These are phyloP conservation scores for Asterella californica DNA, from an alignment of 225 moss, liverwort and hornwort genomes.

Conservation along the genomic window DNA sequence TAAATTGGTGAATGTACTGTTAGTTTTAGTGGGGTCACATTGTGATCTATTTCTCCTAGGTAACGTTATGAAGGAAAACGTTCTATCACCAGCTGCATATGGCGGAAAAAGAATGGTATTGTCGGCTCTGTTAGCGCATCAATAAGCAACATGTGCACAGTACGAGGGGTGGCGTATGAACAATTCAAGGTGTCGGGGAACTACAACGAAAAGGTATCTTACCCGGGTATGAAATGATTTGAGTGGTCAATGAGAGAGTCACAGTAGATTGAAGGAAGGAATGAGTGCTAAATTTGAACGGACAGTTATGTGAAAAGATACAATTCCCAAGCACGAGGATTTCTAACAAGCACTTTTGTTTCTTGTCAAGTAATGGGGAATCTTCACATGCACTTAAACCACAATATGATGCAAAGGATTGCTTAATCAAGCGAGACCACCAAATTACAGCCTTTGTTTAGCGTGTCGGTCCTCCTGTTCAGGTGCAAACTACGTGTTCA, in stretches of 20 bases:
- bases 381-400: background rate
- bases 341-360: background rate
- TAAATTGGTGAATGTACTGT: no score
- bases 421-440: no score
- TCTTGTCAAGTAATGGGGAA: background rate
- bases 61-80: no score
- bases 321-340: background rate
- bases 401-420: no score
- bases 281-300: background rate
- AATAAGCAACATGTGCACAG: background rate
- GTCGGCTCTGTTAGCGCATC: background rate
- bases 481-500: no score
- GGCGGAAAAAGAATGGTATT: background rate
- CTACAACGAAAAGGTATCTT: background rate
- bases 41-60: no score
- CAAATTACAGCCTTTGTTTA: no score
- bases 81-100: no score
- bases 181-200: conserved; percentile 3
- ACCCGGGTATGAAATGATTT: background rate
- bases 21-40: no score
- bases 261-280: background rate
- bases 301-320: background rate
- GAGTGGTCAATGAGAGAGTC: background rate
- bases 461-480: no score
- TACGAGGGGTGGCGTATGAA: background rate